Evolutionary conservation across 345 rosid genomes (phyloP).

Genomic region (Microcos paniculata): DNA sequence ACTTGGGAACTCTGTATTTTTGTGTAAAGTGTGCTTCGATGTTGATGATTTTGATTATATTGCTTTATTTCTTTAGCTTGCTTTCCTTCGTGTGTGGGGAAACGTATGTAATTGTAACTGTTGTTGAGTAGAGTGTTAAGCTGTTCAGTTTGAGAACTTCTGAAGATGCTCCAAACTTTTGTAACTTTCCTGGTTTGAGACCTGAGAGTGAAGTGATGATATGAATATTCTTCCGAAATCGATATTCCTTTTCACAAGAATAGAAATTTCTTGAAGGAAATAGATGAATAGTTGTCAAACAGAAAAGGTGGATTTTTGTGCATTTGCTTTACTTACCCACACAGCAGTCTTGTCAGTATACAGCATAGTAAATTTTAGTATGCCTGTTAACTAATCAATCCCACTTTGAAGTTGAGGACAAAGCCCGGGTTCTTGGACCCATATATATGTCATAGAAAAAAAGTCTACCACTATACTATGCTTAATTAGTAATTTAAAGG

Average conservation of each 20-base stretch:
- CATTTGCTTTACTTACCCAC: too few relatives aligned
- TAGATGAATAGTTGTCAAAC: not conserved
- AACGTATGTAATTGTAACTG: not conserved
- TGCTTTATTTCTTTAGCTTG: not conserved
- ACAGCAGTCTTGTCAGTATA: too few relatives aligned
- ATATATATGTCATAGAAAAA: too few relatives aligned
- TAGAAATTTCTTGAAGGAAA: not conserved
- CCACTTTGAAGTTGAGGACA: too few relatives aligned
- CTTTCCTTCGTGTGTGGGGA: not conserved
- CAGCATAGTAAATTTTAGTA: too few relatives aligned
- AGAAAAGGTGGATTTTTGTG: too few relatives aligned
- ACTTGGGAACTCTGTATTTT: not conserved
- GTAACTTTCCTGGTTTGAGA: not conserved
- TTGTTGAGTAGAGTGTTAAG: too few relatives aligned
- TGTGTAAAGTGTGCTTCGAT: not conserved
- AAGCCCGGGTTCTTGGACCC: too few relatives aligned
- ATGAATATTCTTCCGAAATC: not conserved
- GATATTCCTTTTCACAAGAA: not conserved
- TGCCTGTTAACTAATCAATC: too few relatives aligned
- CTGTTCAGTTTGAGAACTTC: too few relatives aligned
- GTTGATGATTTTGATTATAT: not conserved
- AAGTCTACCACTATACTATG: too few relatives aligned
- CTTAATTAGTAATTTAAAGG: too few relatives aligned
- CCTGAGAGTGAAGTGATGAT: not conserved
- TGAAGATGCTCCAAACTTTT: constrained; percentile 4